Evolutionary conservation across 306 rosid genomes (phyloP), one percentile per base, ranked within the genome.

Genomic region (Vigna trinervia): DNA sequence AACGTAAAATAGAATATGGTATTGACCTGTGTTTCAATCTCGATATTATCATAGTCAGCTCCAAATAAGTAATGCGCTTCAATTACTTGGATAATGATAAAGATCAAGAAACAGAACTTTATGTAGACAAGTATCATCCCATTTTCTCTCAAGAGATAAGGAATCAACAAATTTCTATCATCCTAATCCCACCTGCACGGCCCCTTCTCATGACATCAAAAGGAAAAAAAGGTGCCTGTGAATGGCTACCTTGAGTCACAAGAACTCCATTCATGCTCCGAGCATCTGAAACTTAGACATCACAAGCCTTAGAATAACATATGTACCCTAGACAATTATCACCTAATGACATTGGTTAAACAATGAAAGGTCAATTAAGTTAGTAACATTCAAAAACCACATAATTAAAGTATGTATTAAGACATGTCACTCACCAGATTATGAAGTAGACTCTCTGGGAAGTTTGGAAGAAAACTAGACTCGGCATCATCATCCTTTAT

Each of bases 251-350:
- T 86, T 86, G 90, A 80, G 85, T 86, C 93, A 85, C 80, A 89
- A 86, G 93, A 90, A 90, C 90, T 80, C 87, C 96, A 59, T 78
- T 79, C 73, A 85, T 82, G 91, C 98, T 93, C 92, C 93, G 56
- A 89, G 90, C 88, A 93, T 93, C 96, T 93, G 98, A 93, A 93
- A 93, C 98, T 93, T 90, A 93, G 98, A 93, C 98, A 93, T 85
- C 81, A 77, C 85, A 90, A 90, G 90, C 97, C 98, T 93, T 90
- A 93, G 98, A 90, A 89, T 80, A 89, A 86, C 87, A 93, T 83
- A 88, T 88, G 96, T 87, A 89, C 90, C 86, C 89, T 85, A 88
- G 87, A 82, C 91, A 85, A 80, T 89, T 90, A 86, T 76, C 96
- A 88, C 88, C 89, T 86, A 87, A 83, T 86, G 87, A 87, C 89